These are phyloP conservation scores for Pichia occidentalis DNA, from an alignment of 805 yeast species.

Conservation along the genomic window DNA sequence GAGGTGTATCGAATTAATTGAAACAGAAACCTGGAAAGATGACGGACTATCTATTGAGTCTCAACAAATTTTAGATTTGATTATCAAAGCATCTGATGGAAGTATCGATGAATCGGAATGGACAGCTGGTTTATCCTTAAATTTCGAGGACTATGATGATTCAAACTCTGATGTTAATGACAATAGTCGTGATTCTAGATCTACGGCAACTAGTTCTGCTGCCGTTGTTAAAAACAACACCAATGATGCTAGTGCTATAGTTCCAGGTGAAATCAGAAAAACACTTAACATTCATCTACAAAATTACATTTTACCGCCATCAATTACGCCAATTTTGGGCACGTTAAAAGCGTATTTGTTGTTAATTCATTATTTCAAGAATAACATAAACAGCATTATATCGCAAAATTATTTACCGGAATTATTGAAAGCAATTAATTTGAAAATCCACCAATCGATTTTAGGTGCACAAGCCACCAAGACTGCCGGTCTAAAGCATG, in stretches of 20 bases:
- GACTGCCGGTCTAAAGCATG: conserved; percentile 67
- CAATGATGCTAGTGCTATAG: background rate
- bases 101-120: conserved; percentile 41
- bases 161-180: conserved; percentile 13
- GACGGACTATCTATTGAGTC: conserved; percentile 43
- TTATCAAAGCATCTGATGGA: conserved; percentile 39
- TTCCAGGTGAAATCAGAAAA: conserved; percentile 18
- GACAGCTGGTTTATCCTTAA: conserved; percentile 32
- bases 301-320: conserved; percentile 53
- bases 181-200: conserved; percentile 16
- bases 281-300: conserved; percentile 43
- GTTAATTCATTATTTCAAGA: conserved; percentile 25
- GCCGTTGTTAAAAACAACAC: conserved; percentile 4
- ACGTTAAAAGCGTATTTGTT: conserved; percentile 47
- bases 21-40: conserved; percentile 77
- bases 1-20: conserved; percentile 43
- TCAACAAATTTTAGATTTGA: conserved; percentile 45
- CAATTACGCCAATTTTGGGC: conserved; percentile 35
- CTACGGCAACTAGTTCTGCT: too few relatives aligned
- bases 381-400: conserved; percentile 28
- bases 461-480: conserved; percentile 71
- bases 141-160: conserved; percentile 12
- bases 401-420: conserved; percentile 29
- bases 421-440: conserved; percentile 44
- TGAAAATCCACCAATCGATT: conserved; percentile 52